A percentile compares a stretch with the other conserved stretches of the same genome.
These are phyloP conservation scores for Kazachstania sp. DNA, from an alignment of 1,139 yeast species.

Conservation along the genomic window DNA sequence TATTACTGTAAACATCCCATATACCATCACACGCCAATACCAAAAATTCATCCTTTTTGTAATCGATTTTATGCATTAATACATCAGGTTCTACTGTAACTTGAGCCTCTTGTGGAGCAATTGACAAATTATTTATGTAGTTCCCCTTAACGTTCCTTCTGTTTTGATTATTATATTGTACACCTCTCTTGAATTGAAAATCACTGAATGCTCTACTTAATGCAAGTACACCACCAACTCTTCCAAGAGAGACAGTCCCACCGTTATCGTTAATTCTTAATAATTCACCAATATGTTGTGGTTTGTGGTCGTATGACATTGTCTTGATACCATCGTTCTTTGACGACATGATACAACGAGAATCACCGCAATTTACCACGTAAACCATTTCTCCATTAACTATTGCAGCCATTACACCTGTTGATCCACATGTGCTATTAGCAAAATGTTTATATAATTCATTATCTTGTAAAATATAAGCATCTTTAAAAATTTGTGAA, in stretches of 20 bases:
- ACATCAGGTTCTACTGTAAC: slow-evolving; percentile 68
- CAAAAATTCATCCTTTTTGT: slow-evolving; percentile 51
- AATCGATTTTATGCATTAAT: slow-evolving; percentile 41
- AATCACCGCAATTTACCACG: slow-evolving; percentile 70
- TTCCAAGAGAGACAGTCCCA: slow-evolving; percentile 57
- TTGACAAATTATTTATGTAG: slow-evolving; percentile 14
- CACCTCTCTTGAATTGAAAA: slow-evolving; percentile 50
- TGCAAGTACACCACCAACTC: slow-evolving; percentile 69
- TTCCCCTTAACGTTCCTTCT: slow-evolving; percentile 31
- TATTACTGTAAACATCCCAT: slow-evolving; percentile 68
- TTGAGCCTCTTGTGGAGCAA: slow-evolving; percentile 34
- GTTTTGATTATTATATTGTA: slow-evolving; percentile 27
- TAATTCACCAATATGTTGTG: slow-evolving; percentile 65
- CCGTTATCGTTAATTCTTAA: slow-evolving; percentile 66
- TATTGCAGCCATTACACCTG: slow-evolving; percentile 52
- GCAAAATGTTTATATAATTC: slow-evolving; percentile 39
- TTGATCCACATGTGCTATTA: slow-evolving; percentile 54
- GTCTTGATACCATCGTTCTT: slow-evolving; percentile 41
- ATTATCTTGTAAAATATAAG: slow-evolving; percentile 51
- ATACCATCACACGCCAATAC: slow-evolving; percentile 72
- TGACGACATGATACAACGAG: slow-evolving; percentile 52
- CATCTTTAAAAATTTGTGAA: slow-evolving; percentile 36
- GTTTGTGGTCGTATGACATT: slow-evolving; percentile 68
- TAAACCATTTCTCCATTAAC: slow-evolving; percentile 39
- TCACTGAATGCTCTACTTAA: slow-evolving; percentile 73